Evolutionary conservation across 2,329 filamentous ascomycete genomes (phyloP).

Genomic region (Helicocarpus griseus): DNA sequence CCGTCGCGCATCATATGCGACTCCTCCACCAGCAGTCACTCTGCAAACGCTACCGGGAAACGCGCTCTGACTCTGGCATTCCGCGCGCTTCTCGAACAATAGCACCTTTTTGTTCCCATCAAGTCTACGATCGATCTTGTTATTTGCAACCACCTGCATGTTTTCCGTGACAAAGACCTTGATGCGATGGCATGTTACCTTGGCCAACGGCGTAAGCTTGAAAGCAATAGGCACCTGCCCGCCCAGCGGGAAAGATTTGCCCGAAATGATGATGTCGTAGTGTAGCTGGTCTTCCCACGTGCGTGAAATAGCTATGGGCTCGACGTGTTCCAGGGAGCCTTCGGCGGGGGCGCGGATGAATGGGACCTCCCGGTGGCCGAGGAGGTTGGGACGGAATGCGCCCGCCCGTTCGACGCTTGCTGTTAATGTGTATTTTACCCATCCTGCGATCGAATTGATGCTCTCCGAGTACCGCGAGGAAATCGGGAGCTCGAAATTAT

Average conservation of each 20-base stretch:
- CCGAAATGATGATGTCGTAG: conserved; percentile 93
- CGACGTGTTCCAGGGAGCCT: conserved; percentile 78
- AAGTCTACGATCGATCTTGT: conserved; percentile 74
- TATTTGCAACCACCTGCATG: conserved; percentile 80
- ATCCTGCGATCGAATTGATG: conserved; percentile 76
- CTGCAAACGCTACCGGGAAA: conserved; percentile 68
- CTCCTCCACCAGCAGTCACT: conserved; percentile 70
- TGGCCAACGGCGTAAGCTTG: conserved; percentile 83
- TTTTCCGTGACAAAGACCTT: conserved; percentile 88
- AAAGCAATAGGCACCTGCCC: conserved; percentile 85
- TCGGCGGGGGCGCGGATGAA: conserved; percentile 81
- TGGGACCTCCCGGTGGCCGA: conserved; percentile 70
- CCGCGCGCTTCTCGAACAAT: conserved; percentile 79
- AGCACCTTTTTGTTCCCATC: conserved; percentile 77
- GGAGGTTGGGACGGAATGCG: conserved; percentile 79
- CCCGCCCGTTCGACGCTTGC: conserved; percentile 77
- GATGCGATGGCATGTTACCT: conserved; percentile 86
- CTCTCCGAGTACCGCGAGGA: conserved; percentile 74
- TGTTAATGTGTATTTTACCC: conserved; percentile 80
- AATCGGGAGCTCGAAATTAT: conserved; percentile 72
- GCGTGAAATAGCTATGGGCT: conserved; percentile 85
- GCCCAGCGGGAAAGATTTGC: conserved; percentile 86
- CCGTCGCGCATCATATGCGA: conserved; percentile 53
- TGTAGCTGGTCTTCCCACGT: conserved; percentile 94
- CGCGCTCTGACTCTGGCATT: conserved; percentile 60